Evolutionary conservation across 2,329 filamentous ascomycete species (phyloP), one percentile per base, ranked within the genome.

Genomic region (Trichoderma polysporum): DNA sequence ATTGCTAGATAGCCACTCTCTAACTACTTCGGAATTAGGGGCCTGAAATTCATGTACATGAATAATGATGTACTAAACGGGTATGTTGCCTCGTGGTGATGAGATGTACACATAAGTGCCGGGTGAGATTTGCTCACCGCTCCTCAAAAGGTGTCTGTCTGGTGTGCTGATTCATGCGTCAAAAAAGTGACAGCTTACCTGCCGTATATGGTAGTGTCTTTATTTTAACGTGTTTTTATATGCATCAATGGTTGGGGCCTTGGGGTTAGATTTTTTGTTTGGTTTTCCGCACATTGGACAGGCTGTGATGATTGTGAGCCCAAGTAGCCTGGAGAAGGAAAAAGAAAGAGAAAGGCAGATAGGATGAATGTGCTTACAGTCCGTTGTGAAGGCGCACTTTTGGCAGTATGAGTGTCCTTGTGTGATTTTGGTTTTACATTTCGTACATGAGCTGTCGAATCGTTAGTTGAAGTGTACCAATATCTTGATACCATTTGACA

Each of bases 281-380:
- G 83, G 79, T 74, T 89, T 90, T 45, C 88, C 88, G 72, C 88
- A 90, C 78, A 89, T 87, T 19, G 86, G 81, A 73, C 88, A 90
- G 3, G 83, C 87, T 89, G 64, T 67, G 45, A 35, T 39, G 47
- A 17, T 4, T 22, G 66, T 74, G 49, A 71, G 68, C 61, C 29
- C 59, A 66, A 49, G 57, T 2, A 25, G 12, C 19, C 1, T 39
- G n/a, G 12, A 2, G 7, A 12, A 41, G 10, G 31, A 9, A 1
- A 52, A 25, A 35, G 10, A 10, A 35, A 54, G n/a, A n/a, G n/a
- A n/a, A n/a, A 35, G 6, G 8, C 19, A 19, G 4, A 76, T 13
- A 47, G 7, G 29, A 39, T 19, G 17, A 15, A 17, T 7, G 7
- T n/a, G 35, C 83, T 69, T 76, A 88, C 87, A 80, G 73, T 90